A percentile compares a stretch with the other conserved stretches of the same genome.
Evolutionary conservation across 2,329 filamentous ascomycete genomes (phyloP).

Genomic region (Penicillium griseofulvum): DNA sequence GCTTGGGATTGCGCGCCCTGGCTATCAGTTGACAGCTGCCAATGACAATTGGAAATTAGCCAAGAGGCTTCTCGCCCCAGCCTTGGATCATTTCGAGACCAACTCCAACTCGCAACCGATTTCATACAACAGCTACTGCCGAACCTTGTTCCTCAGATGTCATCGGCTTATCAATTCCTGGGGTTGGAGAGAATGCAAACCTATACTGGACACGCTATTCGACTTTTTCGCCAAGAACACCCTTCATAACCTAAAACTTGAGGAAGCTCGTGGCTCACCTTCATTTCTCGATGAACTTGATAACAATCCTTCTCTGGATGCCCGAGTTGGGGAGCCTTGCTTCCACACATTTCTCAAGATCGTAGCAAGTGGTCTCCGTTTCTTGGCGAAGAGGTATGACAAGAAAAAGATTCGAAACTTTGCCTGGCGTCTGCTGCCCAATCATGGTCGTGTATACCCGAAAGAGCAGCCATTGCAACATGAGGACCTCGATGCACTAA

Average conservation of each 20-base stretch:
- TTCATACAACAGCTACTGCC: constrained; percentile 57
- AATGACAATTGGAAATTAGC: constrained; percentile 53
- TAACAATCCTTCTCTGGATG: constrained; percentile 42
- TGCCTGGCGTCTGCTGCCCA: constrained; percentile 58
- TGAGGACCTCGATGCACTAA: constrained; percentile 56
- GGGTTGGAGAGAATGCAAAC: constrained; percentile 58
- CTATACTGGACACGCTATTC: constrained; percentile 53
- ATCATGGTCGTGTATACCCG: constrained; percentile 59
- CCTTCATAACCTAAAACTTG: constrained; percentile 52
- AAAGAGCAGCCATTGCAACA: constrained; percentile 56
- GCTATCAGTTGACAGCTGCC: constrained; percentile 39
- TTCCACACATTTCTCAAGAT: constrained; percentile 62
- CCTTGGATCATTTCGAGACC: constrained; percentile 48
- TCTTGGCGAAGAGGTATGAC: constrained; percentile 47
- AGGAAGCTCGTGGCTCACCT: constrained; percentile 53
- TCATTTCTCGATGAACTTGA: constrained; percentile 54
- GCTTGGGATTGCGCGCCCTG: constrained; percentile 46
- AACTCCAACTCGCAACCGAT: constrained; percentile 41
- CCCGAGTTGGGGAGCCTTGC: constrained; percentile 50
- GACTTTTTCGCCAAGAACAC: constrained; percentile 59
- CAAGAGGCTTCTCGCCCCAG: constrained; percentile 46
- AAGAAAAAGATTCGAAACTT: constrained; percentile 57
- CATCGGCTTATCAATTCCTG: constrained; percentile 53
- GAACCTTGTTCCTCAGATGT: constrained; percentile 52
- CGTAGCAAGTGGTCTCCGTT: constrained; percentile 50